phyloP scores from a whole-genome alignment of 441 rosid genomes.

The Bocquillonia castaneifolia region DNA sequence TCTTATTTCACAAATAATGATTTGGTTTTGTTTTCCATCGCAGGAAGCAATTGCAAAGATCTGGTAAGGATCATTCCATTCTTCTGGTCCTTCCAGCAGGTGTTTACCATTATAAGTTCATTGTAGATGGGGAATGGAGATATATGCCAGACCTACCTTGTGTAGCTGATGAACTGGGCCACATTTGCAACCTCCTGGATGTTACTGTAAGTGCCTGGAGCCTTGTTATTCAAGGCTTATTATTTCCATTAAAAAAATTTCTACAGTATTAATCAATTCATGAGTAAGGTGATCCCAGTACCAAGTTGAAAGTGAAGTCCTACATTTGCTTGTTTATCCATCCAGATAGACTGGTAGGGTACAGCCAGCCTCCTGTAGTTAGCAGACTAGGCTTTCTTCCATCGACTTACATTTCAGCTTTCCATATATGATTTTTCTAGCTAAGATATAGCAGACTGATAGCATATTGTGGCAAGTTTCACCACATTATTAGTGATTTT shows the following conservation, averaged over 20 bases:
- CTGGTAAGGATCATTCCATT: constrained; percentile 73
- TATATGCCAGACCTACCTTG: constrained; percentile 70
- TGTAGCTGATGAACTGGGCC: constrained; percentile 59
- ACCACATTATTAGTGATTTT: not conserved
- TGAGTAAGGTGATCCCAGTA: not conserved
- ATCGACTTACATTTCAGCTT: not conserved
- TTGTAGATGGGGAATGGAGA: constrained; percentile 84
- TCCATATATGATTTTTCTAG: not conserved
- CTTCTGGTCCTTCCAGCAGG: constrained; percentile 76
- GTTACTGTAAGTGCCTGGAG: constrained; percentile 56
- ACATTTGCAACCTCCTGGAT: constrained; percentile 70
- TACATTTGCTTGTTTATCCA: not conserved
- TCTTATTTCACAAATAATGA: not conserved
- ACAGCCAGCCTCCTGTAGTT: not conserved
- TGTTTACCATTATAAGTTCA: constrained; percentile 75
- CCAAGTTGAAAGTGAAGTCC: not conserved
- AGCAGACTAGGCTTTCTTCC: not conserved
- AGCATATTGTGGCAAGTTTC: not conserved
- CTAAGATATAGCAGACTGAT: not conserved
- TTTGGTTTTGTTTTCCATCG: constrained; percentile 11
- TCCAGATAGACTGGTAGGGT: not conserved
- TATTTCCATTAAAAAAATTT: not conserved
- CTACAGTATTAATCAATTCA: not conserved
- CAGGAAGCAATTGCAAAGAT: constrained; percentile 77
- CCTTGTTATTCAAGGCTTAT: not conserved